These are phyloP conservation scores for Tolypocladium tundrense DNA, from an alignment of 2,329 filamentous ascomycete genomes.

Conservation along the genomic window DNA sequence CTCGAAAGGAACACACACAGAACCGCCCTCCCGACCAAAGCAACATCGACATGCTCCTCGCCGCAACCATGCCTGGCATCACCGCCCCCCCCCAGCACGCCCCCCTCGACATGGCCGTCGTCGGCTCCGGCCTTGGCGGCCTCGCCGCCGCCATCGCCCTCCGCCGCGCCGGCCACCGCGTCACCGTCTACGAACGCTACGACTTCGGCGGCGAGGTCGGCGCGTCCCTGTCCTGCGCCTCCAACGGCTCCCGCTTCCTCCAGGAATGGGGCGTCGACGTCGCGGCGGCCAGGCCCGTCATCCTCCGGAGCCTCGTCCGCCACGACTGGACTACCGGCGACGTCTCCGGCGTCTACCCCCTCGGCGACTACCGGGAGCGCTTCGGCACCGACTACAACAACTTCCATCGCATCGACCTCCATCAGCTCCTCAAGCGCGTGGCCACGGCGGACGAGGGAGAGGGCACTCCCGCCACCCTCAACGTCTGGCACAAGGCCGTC, in stretches of 20 bases:
- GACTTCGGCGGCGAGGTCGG: conserved; percentile 57
- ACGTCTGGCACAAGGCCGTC: conserved; percentile 41
- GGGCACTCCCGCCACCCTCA: conserved; percentile 38
- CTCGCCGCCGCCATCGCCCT: conserved; percentile 27
- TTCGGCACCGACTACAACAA: conserved; percentile 54
- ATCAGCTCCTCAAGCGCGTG: conserved; percentile 47
- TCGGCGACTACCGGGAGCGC: conserved; percentile 49
- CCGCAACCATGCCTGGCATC: neutral
- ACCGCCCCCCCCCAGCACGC: neutral
- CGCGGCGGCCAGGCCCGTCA: conserved; percentile 46
- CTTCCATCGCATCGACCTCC: conserved; percentile 56
- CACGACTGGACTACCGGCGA: conserved; percentile 55
- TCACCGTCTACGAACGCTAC: conserved; percentile 50
- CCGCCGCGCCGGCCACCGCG: conserved; percentile 26
- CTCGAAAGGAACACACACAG: neutral
- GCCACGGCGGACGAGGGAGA: conserved; percentile 38
- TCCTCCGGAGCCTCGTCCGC: conserved; percentile 50
- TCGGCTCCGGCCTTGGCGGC: conserved; percentile 30
- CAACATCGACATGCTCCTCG: neutral
- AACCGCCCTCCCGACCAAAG: neutral
- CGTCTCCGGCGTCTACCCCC: conserved; percentile 44
- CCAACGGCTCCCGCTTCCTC: conserved; percentile 54
- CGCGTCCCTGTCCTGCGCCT: conserved; percentile 51
- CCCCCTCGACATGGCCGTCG: conserved; percentile 22
- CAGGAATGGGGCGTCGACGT: conserved; percentile 53